These are phyloP conservation scores for Salvia splendens DNA, from an alignment of 257 asterid genomes.

Conservation along the genomic window DNA sequence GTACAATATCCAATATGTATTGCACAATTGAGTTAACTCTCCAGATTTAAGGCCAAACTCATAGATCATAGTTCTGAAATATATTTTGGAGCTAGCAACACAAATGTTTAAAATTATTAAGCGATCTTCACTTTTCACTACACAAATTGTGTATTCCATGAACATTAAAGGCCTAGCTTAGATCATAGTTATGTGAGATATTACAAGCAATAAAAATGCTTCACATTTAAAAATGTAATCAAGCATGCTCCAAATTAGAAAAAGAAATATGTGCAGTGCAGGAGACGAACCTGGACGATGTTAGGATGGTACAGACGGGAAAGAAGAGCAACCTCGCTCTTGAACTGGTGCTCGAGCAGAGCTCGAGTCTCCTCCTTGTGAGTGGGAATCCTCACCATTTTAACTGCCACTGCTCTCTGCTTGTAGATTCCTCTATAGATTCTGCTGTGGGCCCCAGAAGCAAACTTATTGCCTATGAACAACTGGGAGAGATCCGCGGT, in stretches of 20 bases:
- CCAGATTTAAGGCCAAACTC: neutral
- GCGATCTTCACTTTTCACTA: no score
- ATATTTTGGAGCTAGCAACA: neutral
- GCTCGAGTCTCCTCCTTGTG: conserved; percentile 54
- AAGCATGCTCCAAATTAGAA: no score
- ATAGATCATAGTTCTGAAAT: neutral
- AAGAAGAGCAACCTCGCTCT: conserved; percentile 59
- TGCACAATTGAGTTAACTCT: neutral
- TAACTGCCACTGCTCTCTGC: conserved; percentile 82
- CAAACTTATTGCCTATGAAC: conserved; percentile 74
- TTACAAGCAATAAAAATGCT: no score
- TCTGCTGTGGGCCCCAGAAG: conserved; percentile 80
- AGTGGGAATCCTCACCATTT: conserved; percentile 75
- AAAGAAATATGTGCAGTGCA: neutral
- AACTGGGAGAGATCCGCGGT: conserved; percentile 85
- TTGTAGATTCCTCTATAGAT: conserved; percentile 80
- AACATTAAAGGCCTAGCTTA: no score
- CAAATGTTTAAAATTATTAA: no score
- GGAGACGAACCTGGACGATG: conserved; percentile 55
- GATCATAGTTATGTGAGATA: no score
- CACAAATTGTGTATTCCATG: no score
- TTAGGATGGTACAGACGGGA: conserved; percentile 72
- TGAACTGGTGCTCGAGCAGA: conserved; percentile 59
- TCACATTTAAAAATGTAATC: no score
- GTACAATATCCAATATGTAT: neutral